Base-by-base conservation (phyloP, 2,329 filamentous ascomycete species). In the Nigrospora sphaerica region DNA sequence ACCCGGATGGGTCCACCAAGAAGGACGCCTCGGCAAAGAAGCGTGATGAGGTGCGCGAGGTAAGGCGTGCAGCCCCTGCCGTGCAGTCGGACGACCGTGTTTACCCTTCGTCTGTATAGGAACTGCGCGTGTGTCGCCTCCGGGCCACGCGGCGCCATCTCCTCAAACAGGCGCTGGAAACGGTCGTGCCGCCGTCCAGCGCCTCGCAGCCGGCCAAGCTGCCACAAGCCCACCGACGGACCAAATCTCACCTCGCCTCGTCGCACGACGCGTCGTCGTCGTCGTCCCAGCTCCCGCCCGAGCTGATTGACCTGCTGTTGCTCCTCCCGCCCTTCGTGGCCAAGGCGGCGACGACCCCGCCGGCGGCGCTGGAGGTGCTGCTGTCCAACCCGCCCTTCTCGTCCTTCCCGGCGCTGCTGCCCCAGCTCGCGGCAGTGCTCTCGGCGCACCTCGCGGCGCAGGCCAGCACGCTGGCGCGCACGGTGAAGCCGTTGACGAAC, bases 1-100 rank as follows among this genome's bases (percentile, higher is more conserved):
- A 80, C 52, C 62, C 72, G 0, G 75, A 83, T 60, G 79, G 75
- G 2, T 78, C 80, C 10, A 79, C 77, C 2, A 78, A 71, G 55
- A 63, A 70, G n/a, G 69, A 74, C 52, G 64, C 69, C n/a, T 63
- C 66, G 2, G 69, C 69, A 14, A 73, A 74, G 52, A 72, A 79
- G 56, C 70, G 75, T 18, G 68, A 73, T 47, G 66, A 66, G 2
- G 68, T 76, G 2, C 67, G 65, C 37, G 64, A 79, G 57, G 80
- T 82, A 54, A 35, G 63, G 53, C 36, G 11, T n/a, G 12, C 33
- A 9, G 5, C n/a, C n/a, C 10, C 19, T 17, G 23, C 16, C 12
- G 16, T 39, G 31, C 19, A n/a, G 45, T 33, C 12, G 32, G n/a
- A 35, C 33, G 33, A 11, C 16, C 34, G 17, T 23, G 14, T 6